Evolutionary conservation across 306 rosid species (phyloP).

Genomic region (Gynostemma pentaphyllum): DNA sequence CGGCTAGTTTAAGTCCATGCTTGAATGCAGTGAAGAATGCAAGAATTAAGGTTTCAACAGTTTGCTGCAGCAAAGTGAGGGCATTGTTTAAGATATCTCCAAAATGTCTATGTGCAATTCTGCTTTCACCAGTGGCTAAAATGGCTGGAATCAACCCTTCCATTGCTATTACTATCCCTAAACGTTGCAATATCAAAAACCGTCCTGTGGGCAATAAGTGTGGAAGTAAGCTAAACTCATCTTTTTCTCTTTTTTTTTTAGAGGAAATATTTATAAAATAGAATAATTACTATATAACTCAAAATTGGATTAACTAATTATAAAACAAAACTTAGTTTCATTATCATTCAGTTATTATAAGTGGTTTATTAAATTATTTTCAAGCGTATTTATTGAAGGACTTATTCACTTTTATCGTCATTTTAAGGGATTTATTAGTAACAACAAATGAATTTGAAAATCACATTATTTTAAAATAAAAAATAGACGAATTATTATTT

Average conservation of each 20-base stretch:
- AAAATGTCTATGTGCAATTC: conserved; percentile 67
- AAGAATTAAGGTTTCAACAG: conserved; percentile 43
- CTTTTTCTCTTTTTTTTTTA: neutral
- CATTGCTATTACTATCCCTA: conserved; percentile 65
- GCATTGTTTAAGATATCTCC: conserved; percentile 52
- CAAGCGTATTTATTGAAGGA: too few species aligned
- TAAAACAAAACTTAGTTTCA: too few species aligned
- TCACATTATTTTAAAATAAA: too few species aligned
- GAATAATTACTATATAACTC: too few species aligned
- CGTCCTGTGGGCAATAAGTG: conserved; percentile 78
- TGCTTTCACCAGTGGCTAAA: conserved; percentile 73
- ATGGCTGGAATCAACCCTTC: conserved; percentile 63
- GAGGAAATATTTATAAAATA: too few species aligned
- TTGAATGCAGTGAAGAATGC: conserved; percentile 39
- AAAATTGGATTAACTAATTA: too few species aligned
- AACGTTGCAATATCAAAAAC: conserved; percentile 77
- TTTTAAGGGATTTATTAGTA: too few species aligned
- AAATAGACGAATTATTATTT: too few species aligned
- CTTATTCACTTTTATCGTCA: too few species aligned
- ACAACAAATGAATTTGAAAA: too few species aligned
- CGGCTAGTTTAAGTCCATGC: conserved; percentile 68
- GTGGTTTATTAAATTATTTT: too few species aligned
- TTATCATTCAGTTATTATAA: too few species aligned
- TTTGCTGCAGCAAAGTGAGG: conserved; percentile 56
- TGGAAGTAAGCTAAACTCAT: conserved; percentile 49